These are phyloP conservation scores for Populus tremula DNA, from an alignment of 345 rosid genomes.

Conservation along the genomic window DNA sequence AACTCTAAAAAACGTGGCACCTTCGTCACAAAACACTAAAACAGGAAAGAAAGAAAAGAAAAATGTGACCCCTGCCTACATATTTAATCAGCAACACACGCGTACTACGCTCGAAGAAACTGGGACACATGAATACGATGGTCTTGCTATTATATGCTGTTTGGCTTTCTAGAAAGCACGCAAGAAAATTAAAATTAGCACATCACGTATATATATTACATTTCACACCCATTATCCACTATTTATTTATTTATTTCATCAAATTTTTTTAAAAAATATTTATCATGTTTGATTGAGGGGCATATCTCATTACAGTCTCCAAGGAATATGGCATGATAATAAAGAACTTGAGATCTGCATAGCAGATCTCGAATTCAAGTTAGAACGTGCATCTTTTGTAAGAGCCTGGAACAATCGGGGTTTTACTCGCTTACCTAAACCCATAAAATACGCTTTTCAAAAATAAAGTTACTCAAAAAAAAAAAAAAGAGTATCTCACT, in stretches of 20 bases:
- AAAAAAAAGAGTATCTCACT: too few species aligned
- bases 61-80: background rate
- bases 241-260: too few species aligned
- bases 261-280: too few species aligned
- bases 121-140: background rate
- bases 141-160: background rate
- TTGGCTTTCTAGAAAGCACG: background rate
- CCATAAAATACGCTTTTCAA: too few species aligned
- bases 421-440: too few species aligned
- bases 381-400: too few species aligned
- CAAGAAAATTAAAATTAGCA: background rate
- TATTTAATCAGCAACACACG: background rate
- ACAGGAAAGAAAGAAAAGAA: background rate
- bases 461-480: too few species aligned
- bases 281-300: background rate
- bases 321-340: rapidly evolving
- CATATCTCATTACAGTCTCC: too few species aligned
- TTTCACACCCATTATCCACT: background rate
- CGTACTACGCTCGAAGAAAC: background rate
- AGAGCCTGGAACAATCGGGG: too few species aligned
- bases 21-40: background rate
- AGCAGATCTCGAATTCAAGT: too few species aligned
- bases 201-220: background rate
- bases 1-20: background rate
- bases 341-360: too few species aligned